phyloP scores from a whole-genome alignment of 331 rosid species.

The Pyracantha coccinea region DNA sequence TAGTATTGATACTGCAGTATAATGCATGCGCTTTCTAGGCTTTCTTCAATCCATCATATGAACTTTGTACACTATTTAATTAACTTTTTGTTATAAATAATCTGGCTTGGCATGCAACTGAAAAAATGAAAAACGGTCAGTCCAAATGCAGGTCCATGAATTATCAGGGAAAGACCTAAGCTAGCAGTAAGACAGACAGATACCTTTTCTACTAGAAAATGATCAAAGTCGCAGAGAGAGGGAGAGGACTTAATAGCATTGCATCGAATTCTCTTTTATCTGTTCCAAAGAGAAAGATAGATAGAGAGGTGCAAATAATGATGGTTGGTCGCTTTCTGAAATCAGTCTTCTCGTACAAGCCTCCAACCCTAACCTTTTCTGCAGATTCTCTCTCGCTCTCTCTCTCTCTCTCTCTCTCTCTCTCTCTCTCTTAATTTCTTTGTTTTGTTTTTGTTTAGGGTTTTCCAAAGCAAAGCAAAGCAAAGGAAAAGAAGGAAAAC shows the following conservation, averaged over 20 bases:
- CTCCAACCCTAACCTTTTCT: conserved; percentile 48
- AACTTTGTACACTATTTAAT: neutral
- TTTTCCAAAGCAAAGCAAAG: neutral
- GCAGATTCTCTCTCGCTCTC: conserved; percentile 49
- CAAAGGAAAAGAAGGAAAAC: conserved; percentile 7
- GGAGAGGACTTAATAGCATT: neutral
- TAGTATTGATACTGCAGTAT: neutral
- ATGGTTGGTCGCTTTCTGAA: conserved; percentile 70
- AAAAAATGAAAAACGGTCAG: neutral
- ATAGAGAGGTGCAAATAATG: conserved; percentile 27
- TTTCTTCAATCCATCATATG: neutral
- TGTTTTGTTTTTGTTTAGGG: neutral
- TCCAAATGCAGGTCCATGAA: neutral
- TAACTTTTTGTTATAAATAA: too few relatives aligned
- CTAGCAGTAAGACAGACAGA: neutral
- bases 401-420: conserved; percentile 19
- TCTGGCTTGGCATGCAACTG: neutral
- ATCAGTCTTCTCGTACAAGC: conserved; percentile 34
- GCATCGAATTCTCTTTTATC: conserved; percentile 64
- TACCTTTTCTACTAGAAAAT: neutral
- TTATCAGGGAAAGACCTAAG: neutral
- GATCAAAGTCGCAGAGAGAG: conserved; percentile 4
- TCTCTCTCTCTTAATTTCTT: neutral
- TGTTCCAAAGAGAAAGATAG: conserved; percentile 10
- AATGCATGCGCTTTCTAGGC: neutral